Evolutionary conservation across 2,329 filamentous ascomycete genomes (phyloP).

Genomic region (Didymella exigua): DNA sequence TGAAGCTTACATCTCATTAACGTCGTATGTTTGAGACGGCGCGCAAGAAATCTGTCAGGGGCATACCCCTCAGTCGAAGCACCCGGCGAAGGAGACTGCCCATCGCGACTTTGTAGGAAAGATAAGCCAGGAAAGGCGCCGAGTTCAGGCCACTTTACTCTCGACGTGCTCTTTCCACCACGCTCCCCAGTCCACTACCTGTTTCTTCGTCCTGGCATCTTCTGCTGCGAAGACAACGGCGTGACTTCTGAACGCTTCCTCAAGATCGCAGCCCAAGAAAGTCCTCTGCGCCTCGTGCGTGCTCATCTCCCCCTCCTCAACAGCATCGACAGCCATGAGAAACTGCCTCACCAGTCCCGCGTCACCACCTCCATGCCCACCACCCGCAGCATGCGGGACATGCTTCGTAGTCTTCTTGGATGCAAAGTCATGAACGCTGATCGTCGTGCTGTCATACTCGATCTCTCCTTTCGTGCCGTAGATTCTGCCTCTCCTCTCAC

Average conservation of each 20-base stretch:
- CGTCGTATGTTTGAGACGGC: neutral
- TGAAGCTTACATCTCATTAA: neutral
- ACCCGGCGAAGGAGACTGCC: neutral
- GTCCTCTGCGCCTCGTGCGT: constrained; percentile 74
- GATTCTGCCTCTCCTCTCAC: constrained; percentile 80
- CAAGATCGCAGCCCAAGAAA: constrained; percentile 80
- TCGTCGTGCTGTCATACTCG: constrained; percentile 78
- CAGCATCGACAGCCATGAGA: constrained; percentile 77
- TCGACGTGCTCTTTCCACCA: constrained; percentile 74
- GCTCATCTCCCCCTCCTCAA: constrained; percentile 71
- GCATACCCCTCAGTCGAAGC: neutral
- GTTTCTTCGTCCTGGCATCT: constrained; percentile 73
- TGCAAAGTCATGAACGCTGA: constrained; percentile 75
- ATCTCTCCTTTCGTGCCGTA: constrained; percentile 90
- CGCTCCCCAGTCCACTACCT: constrained; percentile 73
- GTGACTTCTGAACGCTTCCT: constrained; percentile 88
- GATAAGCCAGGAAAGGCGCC: neutral
- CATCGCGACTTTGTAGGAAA: neutral
- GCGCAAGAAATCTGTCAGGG: neutral
- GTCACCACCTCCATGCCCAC: constrained; percentile 79
- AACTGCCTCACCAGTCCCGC: constrained; percentile 82
- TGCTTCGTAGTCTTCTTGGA: constrained; percentile 62
- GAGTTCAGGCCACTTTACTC: constrained; percentile 19
- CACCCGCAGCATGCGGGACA: constrained; percentile 64
- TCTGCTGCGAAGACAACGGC: constrained; percentile 94